Conservation (phyloP, 1,284 basidiomycete genomes). For the Tilletia setariae region DNA sequence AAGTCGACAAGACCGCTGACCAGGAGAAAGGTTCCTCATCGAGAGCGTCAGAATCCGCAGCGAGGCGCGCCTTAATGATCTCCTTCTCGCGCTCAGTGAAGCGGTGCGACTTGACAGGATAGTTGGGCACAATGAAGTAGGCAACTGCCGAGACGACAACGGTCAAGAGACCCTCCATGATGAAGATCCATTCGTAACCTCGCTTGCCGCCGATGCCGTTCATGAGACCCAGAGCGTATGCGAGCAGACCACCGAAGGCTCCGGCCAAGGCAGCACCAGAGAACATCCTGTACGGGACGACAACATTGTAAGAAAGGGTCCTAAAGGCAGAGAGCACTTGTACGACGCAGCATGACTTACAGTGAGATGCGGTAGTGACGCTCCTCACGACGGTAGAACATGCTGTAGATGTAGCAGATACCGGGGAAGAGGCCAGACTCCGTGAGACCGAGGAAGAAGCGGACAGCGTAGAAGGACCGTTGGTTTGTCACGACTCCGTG, state of each 20-base stretch:
- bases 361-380: slow-evolving; percentile 65
- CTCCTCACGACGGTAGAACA: slow-evolving; percentile 64
- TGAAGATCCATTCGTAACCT: slow-evolving; percentile 61
- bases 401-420: slow-evolving; percentile 64
- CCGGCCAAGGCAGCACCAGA: slow-evolving; percentile 27
- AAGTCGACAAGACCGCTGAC: slow-evolving; percentile 56
- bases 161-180: slow-evolving; percentile 64
- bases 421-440: slow-evolving; percentile 60
- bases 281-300: slow-evolving; percentile 17
- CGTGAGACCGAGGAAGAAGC: slow-evolving; percentile 58
- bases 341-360: slow-evolving; percentile 50
- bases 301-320: too few relatives aligned
- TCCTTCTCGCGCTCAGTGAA: slow-evolving; percentile 61
- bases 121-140: slow-evolving; percentile 64
- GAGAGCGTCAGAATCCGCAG: slow-evolving; percentile 62
- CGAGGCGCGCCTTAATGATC: slow-evolving; percentile 59
- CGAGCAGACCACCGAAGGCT: slow-evolving; percentile 56
- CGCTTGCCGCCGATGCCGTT: slow-evolving; percentile 61
- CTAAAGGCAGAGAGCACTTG: too few relatives aligned
- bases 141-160: slow-evolving; percentile 59
- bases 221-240: slow-evolving; percentile 64
- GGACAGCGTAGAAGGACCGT: slow-evolving; percentile 62
- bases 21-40: slow-evolving; percentile 54
- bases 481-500: slow-evolving; percentile 64
- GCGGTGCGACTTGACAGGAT: slow-evolving; percentile 62